phyloP scores from a whole-genome alignment of 225 moss, liverwort and hornwort species.

The Thuidium tamariscinum region DNA sequence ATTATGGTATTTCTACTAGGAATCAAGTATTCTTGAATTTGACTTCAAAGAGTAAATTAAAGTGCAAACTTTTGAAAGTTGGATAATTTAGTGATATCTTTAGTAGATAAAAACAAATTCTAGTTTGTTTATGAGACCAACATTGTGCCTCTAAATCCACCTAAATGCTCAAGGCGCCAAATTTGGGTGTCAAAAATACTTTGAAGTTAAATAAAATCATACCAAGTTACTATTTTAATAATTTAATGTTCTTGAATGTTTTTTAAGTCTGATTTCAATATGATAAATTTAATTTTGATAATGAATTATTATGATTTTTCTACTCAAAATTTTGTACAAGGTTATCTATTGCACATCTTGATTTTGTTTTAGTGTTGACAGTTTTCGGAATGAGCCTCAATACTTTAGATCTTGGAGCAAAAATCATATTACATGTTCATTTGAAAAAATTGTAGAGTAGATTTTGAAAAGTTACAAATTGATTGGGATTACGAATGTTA shows the following conservation, averaged over 20 bases:
- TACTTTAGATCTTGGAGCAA: not conserved
- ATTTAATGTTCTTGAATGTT: fast-evolving
- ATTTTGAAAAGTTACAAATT: not conserved
- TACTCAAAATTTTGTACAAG: not conserved
- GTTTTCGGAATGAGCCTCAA: not conserved
- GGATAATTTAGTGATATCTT: not conserved
- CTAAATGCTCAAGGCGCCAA: not conserved
- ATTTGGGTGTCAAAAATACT: fast-evolving
- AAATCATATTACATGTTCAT: too few relatives aligned
- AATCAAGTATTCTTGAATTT: not conserved
- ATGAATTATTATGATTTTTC: not conserved
- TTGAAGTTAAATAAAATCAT: not conserved
- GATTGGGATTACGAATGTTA: not conserved
- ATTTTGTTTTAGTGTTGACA: not conserved
- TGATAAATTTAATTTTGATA: not conserved
- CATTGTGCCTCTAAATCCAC: not conserved
- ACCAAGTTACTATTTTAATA: fast-evolving
- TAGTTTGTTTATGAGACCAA: not conserved
- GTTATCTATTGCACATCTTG: not conserved
- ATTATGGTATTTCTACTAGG: not conserved
- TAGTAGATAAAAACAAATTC: not conserved
- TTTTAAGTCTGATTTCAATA: not conserved
- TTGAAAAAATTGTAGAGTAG: too few relatives aligned
- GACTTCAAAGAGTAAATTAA: not conserved
- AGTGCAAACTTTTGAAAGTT: not conserved